phyloP scores from a whole-genome alignment of 1,284 basidiomycete genomes.

The Leccinum angustisporum region DNA sequence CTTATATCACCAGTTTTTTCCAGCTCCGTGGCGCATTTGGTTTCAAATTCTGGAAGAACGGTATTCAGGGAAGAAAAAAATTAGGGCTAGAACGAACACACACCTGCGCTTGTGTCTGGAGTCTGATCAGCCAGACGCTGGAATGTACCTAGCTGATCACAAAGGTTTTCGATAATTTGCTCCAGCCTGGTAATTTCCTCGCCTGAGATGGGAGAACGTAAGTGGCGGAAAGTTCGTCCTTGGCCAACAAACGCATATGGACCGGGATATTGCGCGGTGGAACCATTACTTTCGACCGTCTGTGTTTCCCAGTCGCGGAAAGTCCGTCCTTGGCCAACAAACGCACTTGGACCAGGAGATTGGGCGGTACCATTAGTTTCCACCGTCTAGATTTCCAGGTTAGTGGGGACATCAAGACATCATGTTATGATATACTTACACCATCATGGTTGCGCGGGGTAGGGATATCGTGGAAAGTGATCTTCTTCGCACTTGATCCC shows the following conservation, averaged over 20 bases:
- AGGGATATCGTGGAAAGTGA: too few relatives aligned
- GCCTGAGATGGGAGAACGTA: neutral
- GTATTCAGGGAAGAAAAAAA: neutral
- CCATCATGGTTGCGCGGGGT: too few relatives aligned
- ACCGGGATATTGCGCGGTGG: neutral
- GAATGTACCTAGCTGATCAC: neutral
- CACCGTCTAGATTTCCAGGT: neutral
- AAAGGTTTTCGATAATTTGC: neutral
- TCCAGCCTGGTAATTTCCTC: neutral
- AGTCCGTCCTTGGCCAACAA: neutral
- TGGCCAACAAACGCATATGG: neutral
- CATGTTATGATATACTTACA: too few relatives aligned
- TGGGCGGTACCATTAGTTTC: neutral
- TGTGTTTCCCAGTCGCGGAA: neutral
- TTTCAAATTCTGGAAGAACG: neutral
- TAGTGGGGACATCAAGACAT: too few relatives aligned
- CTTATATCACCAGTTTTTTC: neutral
- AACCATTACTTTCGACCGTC: neutral
- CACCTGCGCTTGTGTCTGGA: neutral
- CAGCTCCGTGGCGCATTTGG: neutral
- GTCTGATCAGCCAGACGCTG: too few relatives aligned
- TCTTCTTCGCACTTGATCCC: too few relatives aligned
- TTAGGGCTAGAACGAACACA: neutral
- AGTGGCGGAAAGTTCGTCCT: neutral
- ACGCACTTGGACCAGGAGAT: neutral